Evolutionary conservation across 352 stramenopile genomes (phyloP), one percentile per base, ranked within the genome.

Genomic region (Globisporangium nunn): DNA sequence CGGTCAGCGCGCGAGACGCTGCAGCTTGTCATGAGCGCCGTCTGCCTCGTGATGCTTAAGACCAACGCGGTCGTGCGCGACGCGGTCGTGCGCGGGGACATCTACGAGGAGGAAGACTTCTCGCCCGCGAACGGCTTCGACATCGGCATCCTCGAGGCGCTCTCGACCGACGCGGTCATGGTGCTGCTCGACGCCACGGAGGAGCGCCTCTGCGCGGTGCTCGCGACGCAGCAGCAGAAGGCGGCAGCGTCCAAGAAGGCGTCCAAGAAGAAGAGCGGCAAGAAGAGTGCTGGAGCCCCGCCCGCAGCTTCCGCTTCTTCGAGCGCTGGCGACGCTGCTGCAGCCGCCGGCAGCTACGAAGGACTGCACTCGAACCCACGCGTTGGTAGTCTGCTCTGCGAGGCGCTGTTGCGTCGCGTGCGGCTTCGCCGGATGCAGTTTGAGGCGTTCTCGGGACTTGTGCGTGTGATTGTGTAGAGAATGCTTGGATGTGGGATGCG

Each of bases 61-160:
- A 83, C 93, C 33, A 70, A 75, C 7, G 79, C 90, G 43, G 54
- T 93, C 43, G 71, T 96, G 33, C 85, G 90, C 37, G 81, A 85
- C 51, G 78, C 89, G 10, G 81, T 96, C 41, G 62, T 97, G 4
- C 88, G 92, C 43, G 94, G 88, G 17, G 92, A 98, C 70, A 97
- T 98, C 64, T 98, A 97, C 67, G 92, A 98, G 61, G 94, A 98
- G 67, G 94, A 98, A 66, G 92, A 98, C 71, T 98, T 98, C 63
- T 87, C 81, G 14, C 76, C 75, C 0, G 85, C 74, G 50, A 88
- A 60, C 17, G 73, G 72, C 0, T 85, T 93, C 50, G 79, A 90
- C 54, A 70, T 87, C 29, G 71, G 71, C 5, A 54, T 72, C 23
- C 55, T 88, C 37, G 72, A 79, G 18, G 60, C 58, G 7, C 65